phyloP scores from a whole-genome alignment of 257 asterid species.

The Solanum paucissectum region DNA sequence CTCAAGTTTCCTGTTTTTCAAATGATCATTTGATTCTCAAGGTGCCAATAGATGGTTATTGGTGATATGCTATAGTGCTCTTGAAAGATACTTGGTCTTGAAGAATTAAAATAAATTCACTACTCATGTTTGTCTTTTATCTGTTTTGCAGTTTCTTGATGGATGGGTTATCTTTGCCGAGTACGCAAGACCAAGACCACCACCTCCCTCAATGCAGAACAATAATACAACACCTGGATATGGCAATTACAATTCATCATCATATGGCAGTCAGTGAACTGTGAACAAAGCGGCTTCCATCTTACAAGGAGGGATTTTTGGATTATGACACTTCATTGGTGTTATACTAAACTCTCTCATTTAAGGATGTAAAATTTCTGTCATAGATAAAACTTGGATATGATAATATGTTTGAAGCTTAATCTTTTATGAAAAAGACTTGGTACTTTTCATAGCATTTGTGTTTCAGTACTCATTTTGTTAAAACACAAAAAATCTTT shows the following conservation, averaged over 20 bases:
- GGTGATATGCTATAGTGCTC: background rate
- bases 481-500: background rate
- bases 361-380: background rate
- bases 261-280: conserved; percentile 3
- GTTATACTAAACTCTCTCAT: background rate
- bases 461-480: background rate
- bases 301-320: background rate
- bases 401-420: background rate
- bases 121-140: background rate
- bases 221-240: conserved; percentile 6
- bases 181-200: conserved; percentile 67
- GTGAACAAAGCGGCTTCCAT: too few relatives aligned
- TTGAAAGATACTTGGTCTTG: background rate
- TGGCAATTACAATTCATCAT: background rate
- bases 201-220: conserved; percentile 23
- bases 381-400: background rate
- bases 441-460: background rate
- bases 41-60: background rate
- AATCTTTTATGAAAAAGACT: background rate
- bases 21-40: background rate
- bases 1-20: too few relatives aligned
- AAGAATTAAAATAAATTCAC: background rate
- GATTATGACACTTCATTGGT: background rate
- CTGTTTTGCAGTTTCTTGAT: conserved; percentile 51
- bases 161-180: conserved; percentile 87